Conservation (phyloP, 1,139 yeast genomes). For the Lodderomyces jiufengensis region DNA sequence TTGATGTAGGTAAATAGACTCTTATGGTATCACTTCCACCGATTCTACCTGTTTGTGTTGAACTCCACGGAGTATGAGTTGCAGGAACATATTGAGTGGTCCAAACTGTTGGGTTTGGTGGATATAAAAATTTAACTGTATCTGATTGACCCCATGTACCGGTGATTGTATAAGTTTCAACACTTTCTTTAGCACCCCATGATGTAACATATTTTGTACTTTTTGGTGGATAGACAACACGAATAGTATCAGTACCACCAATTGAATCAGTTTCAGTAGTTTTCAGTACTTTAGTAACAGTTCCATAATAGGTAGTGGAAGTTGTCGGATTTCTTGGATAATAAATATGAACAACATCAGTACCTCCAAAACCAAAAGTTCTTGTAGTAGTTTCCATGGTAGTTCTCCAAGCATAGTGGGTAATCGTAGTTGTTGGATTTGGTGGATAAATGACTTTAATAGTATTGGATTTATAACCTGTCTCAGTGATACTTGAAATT, state of each 20-base stretch:
- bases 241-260: constrained; percentile 18
- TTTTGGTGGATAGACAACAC: constrained; percentile 15
- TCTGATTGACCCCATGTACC: constrained; percentile 13
- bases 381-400: constrained; percentile 8
- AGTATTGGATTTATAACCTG: constrained; percentile 13
- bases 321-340: constrained; percentile 15
- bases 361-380: constrained; percentile 15
- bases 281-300: constrained; percentile 7
- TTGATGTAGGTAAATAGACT: constrained; percentile 18
- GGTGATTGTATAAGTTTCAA: constrained; percentile 12
- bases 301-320: constrained; percentile 13
- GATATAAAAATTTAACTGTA: constrained; percentile 19
- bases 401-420: constrained; percentile 11
- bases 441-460: constrained; percentile 19
- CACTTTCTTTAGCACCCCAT: constrained; percentile 13
- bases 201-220: constrained; percentile 11
- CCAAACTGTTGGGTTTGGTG: constrained; percentile 14
- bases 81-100: constrained; percentile 10
- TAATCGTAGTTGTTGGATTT: constrained; percentile 14
- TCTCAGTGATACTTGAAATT: constrained; percentile 9
- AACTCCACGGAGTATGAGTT: constrained; percentile 12
- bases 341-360: constrained; percentile 18
- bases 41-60: constrained; percentile 11
- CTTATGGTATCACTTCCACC: constrained; percentile 17
- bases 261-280: constrained; percentile 11